Evolutionary conservation across 805 yeast genomes (phyloP).

Genomic region (Starmerella khaoyaiensis): DNA sequence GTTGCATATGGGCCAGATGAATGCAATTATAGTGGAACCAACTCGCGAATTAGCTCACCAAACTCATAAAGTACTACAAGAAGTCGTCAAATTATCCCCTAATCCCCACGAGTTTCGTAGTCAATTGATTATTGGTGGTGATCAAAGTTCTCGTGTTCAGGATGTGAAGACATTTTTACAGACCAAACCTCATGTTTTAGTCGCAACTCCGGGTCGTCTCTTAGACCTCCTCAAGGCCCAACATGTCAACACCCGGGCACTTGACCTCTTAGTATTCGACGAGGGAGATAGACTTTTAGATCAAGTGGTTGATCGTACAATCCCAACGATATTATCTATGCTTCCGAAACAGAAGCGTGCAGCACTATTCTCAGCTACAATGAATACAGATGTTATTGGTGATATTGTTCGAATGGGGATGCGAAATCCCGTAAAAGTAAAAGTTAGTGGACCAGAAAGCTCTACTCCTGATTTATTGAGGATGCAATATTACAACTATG

Average conservation of each 20-base stretch:
- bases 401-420: conserved; percentile 76
- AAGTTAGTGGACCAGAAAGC: conserved; percentile 39
- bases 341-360: conserved; percentile 88
- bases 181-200: conserved; percentile 54
- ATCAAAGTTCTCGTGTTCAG: conserved; percentile 36
- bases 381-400: conserved; percentile 58
- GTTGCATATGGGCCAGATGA: conserved; percentile 45
- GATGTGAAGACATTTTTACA: conserved; percentile 50
- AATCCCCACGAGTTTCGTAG: conserved; percentile 20
- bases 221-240: conserved; percentile 53
- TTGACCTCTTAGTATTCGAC: conserved; percentile 70
- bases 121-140: conserved; percentile 33
- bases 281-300: conserved; percentile 89
- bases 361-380: conserved; percentile 88
- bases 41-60: conserved; percentile 41
- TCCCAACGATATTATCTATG: conserved; percentile 48
- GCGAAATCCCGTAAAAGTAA: conserved; percentile 80
- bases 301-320: conserved; percentile 55
- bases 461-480: conserved; percentile 47
- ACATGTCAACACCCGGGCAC: conserved; percentile 44
- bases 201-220: conserved; percentile 88
- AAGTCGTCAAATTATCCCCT: conserved; percentile 38
- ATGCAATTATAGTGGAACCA: conserved; percentile 62
- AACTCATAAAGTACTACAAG: conserved; percentile 52
- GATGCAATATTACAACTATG: conserved; percentile 36